Conservation (phyloP, 345 rosid species). For the Pistacia integerrima region DNA sequence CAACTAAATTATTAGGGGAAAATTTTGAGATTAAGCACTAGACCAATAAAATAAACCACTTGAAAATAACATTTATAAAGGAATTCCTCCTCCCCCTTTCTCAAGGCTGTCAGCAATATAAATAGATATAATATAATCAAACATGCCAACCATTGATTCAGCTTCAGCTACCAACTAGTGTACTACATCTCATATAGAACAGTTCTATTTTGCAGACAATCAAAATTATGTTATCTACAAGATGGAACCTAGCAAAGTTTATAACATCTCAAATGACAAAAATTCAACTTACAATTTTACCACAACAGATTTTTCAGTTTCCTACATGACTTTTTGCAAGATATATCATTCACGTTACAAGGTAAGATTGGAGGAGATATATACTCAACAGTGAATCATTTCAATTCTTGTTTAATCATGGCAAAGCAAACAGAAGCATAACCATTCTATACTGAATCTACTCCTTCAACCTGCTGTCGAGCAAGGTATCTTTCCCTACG, state of each 20-base stretch:
- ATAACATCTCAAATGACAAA: slow-evolving; percentile 20
- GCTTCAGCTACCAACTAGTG: neutral
- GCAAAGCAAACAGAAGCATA: slow-evolving; percentile 5
- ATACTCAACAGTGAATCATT: slow-evolving; percentile 20
- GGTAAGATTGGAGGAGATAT: slow-evolving; percentile 25
- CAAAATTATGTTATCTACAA: slow-evolving; percentile 25
- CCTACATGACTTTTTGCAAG: slow-evolving; percentile 28
- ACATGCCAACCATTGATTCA: neutral
- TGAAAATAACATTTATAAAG: neutral
- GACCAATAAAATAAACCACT: neutral
- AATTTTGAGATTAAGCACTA: neutral
- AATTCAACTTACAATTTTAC: slow-evolving; percentile 27
- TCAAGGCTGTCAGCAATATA: no score
- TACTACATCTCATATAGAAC: neutral
- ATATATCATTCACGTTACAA: slow-evolving; percentile 23
- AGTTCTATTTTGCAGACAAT: slow-evolving; percentile 2
- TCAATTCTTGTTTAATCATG: neutral
- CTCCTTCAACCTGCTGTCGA: slow-evolving; percentile 78
- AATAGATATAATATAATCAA: neutral
- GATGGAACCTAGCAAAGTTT: slow-evolving; percentile 7
- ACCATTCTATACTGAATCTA: slow-evolving; percentile 58
- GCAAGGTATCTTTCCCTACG: slow-evolving; percentile 97
- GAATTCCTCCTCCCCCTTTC: neutral
- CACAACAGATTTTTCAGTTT: slow-evolving; percentile 14
- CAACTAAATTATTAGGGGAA: no score